These are phyloP conservation scores for Entamoeba invadens DNA, from an alignment of 208 protist genomes.

Conservation along the genomic window DNA sequence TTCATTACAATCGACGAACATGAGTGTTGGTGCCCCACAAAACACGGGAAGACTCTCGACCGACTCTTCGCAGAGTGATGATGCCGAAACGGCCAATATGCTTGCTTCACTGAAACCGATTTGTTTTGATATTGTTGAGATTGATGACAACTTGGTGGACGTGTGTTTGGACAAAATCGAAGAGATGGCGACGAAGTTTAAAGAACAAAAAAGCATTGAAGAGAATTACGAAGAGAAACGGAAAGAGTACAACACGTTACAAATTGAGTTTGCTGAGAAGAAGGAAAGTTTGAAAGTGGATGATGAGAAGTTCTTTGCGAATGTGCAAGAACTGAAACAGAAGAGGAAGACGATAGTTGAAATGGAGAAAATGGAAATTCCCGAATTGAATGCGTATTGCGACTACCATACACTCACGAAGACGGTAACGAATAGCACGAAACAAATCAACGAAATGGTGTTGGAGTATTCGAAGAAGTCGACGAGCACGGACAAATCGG, in stretches of 20 bases:
- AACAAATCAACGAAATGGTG: background rate
- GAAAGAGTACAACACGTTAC: background rate
- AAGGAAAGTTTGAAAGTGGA: background rate
- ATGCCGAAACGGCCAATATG: background rate
- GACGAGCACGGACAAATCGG: no score
- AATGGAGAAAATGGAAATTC: background rate
- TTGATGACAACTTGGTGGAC: background rate
- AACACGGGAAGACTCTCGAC: background rate
- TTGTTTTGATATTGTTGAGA: background rate
- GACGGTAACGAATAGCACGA: background rate
- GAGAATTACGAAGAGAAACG: background rate
- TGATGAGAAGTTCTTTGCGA: background rate
- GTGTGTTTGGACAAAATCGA: background rate
- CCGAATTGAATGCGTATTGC: background rate
- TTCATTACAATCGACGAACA: no score
- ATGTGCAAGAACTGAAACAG: background rate
- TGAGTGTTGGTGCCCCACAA: no score
- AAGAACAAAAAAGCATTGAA: background rate
- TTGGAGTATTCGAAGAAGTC: background rate
- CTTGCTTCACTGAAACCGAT: background rate
- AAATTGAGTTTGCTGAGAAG: background rate
- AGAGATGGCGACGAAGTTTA: background rate
- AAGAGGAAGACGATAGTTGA: background rate
- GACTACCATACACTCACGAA: background rate
- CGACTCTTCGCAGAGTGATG: background rate